Conservation (phyloP, 2,329 filamentous ascomycete species). For the Leptographium galeiforme region DNA sequence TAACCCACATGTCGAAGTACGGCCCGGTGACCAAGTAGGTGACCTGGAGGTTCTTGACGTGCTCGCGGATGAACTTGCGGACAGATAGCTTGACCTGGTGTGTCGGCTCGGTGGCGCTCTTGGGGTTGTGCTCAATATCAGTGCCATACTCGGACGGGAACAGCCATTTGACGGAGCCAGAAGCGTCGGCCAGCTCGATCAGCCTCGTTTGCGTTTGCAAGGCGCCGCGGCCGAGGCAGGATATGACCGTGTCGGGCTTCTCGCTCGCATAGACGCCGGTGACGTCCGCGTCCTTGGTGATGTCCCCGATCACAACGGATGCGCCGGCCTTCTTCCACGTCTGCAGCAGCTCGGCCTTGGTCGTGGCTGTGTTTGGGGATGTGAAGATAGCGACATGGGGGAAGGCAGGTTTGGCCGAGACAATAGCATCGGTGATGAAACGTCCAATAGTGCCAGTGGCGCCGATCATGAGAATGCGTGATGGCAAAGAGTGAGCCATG, state of each 20-base stretch:
- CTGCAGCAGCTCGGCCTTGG: conserved; percentile 32
- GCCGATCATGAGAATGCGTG: conserved; percentile 17
- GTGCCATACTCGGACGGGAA: conserved; percentile 57
- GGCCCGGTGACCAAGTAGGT: conserved; percentile 60
- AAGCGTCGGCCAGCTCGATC: conserved; percentile 43
- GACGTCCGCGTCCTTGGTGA: conserved; percentile 37
- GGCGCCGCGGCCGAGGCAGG: conserved; percentile 48
- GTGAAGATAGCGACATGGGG: conserved; percentile 21
- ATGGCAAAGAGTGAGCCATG: conserved; percentile 8
- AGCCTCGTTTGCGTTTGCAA: conserved; percentile 48
- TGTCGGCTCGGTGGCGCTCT: conserved; percentile 47
- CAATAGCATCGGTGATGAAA: conserved; percentile 21
- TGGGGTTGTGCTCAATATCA: conserved; percentile 46
- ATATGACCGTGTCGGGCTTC: conserved; percentile 51
- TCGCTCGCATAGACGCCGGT: conserved; percentile 39
- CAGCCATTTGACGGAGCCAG: conserved; percentile 44
- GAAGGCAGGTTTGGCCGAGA: conserved; percentile 18
- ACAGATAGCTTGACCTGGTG: conserved; percentile 60
- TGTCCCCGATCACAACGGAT: conserved; percentile 41
- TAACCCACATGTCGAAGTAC: conserved; percentile 51
- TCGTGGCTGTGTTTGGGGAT: conserved; percentile 33
- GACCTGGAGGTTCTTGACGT: conserved; percentile 39
- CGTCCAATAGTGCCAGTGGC: conserved; percentile 24
- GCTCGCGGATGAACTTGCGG: conserved; percentile 42
- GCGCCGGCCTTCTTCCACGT: conserved; percentile 28